Conservation (phyloP, 768 basidiomycete species). For the Tylopilus rubrobrunneus region DNA sequence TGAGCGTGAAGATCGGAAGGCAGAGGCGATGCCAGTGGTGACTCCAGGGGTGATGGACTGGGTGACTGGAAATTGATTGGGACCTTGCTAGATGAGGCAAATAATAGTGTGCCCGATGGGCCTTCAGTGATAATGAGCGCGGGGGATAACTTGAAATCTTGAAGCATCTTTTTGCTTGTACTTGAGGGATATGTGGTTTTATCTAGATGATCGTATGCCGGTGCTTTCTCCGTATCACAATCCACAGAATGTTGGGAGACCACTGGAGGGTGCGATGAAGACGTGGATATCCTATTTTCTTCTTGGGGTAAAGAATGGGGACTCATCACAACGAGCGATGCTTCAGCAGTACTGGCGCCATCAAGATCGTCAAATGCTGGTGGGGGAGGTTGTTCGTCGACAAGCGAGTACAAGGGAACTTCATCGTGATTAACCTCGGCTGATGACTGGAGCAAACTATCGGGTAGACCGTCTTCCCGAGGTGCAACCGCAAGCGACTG, state of each 20-base stretch:
- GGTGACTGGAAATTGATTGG: not conserved
- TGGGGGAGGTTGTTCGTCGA: slow-evolving; percentile 24
- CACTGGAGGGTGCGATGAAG: not conserved
- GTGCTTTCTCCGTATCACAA: not conserved
- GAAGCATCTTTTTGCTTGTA: not conserved
- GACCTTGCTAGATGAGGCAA: not conserved
- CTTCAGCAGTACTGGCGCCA: not conserved
- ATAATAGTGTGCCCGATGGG: not conserved
- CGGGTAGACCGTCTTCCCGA: not conserved
- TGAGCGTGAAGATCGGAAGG: not conserved
- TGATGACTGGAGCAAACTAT: not conserved
- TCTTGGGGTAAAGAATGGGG: not conserved
- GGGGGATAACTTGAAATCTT: not conserved
- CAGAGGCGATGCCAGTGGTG: not conserved
- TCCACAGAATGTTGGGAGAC: not conserved
- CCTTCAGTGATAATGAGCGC: not conserved
- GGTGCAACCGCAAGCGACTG: not conserved
- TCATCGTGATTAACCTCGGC: slow-evolving; percentile 14
- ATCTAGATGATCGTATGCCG: not conserved
- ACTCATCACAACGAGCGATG: not conserved
- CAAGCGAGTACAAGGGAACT: slow-evolving; percentile 20
- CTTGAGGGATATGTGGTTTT: not conserved
- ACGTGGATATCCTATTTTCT: not conserved
- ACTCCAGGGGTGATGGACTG: not conserved
- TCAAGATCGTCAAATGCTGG: slow-evolving; percentile 23